Evolutionary conservation across 345 rosid species (phyloP).

Genomic region (Corchorus olitorius): DNA sequence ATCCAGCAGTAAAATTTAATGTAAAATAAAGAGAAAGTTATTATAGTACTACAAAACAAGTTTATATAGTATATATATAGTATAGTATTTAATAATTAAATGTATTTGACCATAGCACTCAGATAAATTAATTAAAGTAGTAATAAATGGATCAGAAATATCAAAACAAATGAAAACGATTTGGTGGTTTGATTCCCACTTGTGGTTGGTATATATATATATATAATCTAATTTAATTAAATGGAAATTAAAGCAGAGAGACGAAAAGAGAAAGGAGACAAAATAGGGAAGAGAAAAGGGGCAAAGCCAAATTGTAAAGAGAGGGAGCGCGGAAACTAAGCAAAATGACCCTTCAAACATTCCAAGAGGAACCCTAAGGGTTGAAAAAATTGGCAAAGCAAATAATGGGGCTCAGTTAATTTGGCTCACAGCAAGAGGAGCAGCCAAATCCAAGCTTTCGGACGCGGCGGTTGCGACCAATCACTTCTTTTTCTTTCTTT

Average conservation of each 20-base stretch:
- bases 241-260: background rate
- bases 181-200: background rate
- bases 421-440: conserved; percentile 23
- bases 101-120: background rate
- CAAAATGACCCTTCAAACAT: conserved; percentile 29
- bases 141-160: no score
- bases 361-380: conserved; percentile 21
- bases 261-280: background rate
- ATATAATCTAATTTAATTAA: background rate
- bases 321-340: conserved; percentile 12
- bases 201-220: background rate
- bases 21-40: background rate
- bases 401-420: background rate
- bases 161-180: background rate
- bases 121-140: no score
- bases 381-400: background rate
- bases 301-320: background rate
- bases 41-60: no score
- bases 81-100: no score
- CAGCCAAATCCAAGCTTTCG: conserved; percentile 2
- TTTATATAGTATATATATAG: no score
- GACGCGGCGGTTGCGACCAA: conserved; percentile 26
- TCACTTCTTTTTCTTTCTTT: no score
- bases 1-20: background rate
- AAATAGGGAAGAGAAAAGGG: background rate